Evolutionary conservation across 768 basidiomycete genomes (phyloP).

Genomic region (Butyriboletus loyo): DNA sequence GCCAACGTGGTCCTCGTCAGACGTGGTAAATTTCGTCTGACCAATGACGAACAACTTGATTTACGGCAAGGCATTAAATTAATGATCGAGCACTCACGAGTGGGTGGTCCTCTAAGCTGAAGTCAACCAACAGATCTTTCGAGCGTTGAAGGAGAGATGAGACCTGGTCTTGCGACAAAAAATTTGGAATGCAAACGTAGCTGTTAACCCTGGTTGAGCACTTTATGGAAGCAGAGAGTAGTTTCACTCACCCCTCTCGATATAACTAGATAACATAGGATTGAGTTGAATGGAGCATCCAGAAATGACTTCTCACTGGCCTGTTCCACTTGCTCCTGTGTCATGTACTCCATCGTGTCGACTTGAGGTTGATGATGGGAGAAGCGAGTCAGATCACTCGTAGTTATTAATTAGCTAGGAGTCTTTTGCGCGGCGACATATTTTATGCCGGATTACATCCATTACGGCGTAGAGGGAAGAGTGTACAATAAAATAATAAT

Average conservation of each 20-base stretch:
- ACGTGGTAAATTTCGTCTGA: conserved; percentile 88
- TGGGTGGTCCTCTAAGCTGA: conserved; percentile 77
- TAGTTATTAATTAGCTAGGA: too few species aligned
- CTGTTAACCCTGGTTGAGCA: conserved; percentile 36
- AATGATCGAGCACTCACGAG: conserved; percentile 45
- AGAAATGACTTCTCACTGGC: conserved; percentile 29
- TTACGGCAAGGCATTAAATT: neutral
- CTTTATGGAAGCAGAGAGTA: neutral
- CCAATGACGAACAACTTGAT: neutral
- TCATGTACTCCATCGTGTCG: conserved; percentile 42
- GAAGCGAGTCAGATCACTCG: neutral
- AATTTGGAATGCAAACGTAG: conserved; percentile 75
- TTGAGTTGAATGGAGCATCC: neutral
- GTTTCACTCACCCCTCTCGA: conserved; percentile 48
- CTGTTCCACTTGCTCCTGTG: conserved; percentile 56
- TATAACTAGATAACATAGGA: conserved; percentile 43
- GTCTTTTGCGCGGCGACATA: too few species aligned
- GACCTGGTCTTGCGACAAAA: conserved; percentile 60
- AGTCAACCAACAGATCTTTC: conserved; percentile 72
- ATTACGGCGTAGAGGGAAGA: conserved; percentile 2
- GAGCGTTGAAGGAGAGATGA: conserved; percentile 64
- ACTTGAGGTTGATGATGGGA: neutral
- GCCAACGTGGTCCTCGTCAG: conserved; percentile 72
- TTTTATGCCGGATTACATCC: neutral
- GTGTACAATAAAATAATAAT: conserved; percentile 14